Conservation (phyloP, 78 protist genomes). For the Emiliania huxleyi region DNA sequence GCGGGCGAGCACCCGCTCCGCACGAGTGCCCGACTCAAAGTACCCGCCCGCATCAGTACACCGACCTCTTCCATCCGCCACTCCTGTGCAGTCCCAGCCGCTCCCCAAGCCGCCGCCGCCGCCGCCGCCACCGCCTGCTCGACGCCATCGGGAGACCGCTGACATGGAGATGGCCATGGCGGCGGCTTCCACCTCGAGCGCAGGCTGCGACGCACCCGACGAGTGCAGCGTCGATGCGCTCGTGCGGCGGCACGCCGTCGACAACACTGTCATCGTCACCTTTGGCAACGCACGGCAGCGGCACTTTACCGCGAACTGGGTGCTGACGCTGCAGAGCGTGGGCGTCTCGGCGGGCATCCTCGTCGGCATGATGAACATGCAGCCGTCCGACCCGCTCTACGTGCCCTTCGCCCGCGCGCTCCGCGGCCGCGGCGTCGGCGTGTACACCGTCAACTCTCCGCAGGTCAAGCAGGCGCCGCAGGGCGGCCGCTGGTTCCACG, state of each 20-base stretch:
- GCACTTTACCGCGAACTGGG: background rate
- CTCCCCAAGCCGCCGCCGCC: too few relatives aligned
- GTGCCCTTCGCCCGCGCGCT: background rate
- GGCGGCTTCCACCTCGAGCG: too few relatives aligned
- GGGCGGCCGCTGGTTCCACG: constrained; percentile 24
- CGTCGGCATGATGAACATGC: constrained; percentile 17
- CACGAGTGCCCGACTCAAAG: too few relatives aligned
- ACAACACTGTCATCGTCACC: background rate
- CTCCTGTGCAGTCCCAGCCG: too few relatives aligned
- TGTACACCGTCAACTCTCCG: background rate
- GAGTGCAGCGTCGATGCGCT: background rate
- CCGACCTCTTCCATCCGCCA: too few relatives aligned
- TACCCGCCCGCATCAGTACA: too few relatives aligned
- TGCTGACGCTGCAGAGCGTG: background rate
- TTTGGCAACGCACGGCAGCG: background rate
- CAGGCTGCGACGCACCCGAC: too few relatives aligned
- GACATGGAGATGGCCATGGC: too few relatives aligned
- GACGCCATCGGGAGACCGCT: too few relatives aligned
- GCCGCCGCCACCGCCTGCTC: too few relatives aligned
- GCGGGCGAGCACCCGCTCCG: too few relatives aligned
- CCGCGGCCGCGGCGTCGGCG: constrained; percentile 15
- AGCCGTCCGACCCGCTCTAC: background rate
- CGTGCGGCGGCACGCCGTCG: background rate
- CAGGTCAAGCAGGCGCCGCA: background rate
- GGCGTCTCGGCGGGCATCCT: background rate